These are phyloP conservation scores for Fusarium odoratissimum DNA, from an alignment of 2,329 filamentous ascomycete genomes.

Conservation along the genomic window DNA sequence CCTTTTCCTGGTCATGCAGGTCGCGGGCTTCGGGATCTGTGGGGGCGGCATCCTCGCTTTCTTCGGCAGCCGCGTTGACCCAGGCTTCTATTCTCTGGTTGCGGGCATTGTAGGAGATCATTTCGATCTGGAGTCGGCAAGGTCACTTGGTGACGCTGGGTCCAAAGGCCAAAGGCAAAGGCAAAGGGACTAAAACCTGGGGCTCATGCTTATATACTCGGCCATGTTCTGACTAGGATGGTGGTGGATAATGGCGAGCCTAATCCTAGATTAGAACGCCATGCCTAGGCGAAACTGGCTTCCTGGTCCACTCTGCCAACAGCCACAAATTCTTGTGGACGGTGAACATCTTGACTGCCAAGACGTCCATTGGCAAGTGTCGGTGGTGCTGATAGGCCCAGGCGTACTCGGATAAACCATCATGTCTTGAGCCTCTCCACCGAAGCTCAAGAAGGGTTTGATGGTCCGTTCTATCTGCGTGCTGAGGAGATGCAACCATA, in stretches of 20 bases:
- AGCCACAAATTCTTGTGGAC: conserved; percentile 42
- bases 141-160: conserved; percentile 41
- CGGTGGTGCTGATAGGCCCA: conserved; percentile 38
- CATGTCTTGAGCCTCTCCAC: conserved; percentile 33
- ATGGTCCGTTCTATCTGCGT: conserved; percentile 17
- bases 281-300: conserved; percentile 38
- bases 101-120: conserved; percentile 42
- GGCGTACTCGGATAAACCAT: conserved; percentile 25
- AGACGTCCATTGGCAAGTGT: conserved; percentile 23
- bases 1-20: conserved; percentile 46
- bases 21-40: conserved; percentile 44
- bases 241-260: conserved; percentile 40
- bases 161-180: conserved; percentile 17
- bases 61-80: conserved; percentile 35
- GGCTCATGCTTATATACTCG: conserved; percentile 42
- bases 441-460: conserved; percentile 25
- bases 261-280: conserved; percentile 30
- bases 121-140: conserved; percentile 38
- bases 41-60: conserved; percentile 40
- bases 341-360: conserved; percentile 38
- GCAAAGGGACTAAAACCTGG: conserved; percentile 25
- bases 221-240: conserved; percentile 27
- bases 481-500: conserved; percentile 22
- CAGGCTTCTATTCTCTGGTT: conserved; percentile 45
- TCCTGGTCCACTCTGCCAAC: conserved; percentile 37